phyloP scores from a whole-genome alignment of 1,139 yeast genomes.

The Meyerozyma carpophila region DNA sequence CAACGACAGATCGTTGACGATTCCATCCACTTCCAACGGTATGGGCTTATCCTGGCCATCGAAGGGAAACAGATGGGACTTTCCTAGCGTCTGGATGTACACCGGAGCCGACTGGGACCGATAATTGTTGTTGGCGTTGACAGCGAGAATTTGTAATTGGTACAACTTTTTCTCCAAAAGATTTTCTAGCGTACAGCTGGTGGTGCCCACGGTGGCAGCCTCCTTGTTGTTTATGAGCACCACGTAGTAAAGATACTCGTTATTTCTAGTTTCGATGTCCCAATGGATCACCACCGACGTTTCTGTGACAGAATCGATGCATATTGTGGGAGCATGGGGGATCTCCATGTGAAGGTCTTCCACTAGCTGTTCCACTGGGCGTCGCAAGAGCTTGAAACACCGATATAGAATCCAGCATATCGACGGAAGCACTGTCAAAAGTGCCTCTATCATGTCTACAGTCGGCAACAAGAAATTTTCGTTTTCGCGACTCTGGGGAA shows the following conservation, averaged over 20 bases:
- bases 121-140: conserved; percentile 33
- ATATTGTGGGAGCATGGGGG: conserved; percentile 37
- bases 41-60: not conserved
- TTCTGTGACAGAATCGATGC: conserved; percentile 32
- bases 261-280: conserved; percentile 31
- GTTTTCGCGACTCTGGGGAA: conserved; percentile 1
- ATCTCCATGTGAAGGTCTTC: conserved; percentile 36
- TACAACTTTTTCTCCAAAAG: conserved; percentile 25
- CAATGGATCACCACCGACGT: conserved; percentile 35
- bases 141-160: conserved; percentile 35
- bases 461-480: not conserved
- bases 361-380: conserved; percentile 34
- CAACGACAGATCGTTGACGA: conserved; percentile 4
- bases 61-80: not conserved
- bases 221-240: conserved; percentile 33
- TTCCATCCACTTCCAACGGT: not conserved
- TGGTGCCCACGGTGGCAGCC: conserved; percentile 33
- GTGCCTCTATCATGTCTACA: conserved; percentile 30
- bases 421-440: conserved; percentile 40
- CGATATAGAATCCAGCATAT: conserved; percentile 39
- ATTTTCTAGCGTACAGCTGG: conserved; percentile 33
- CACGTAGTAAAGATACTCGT: conserved; percentile 32
- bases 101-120: conserved; percentile 32
- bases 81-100: conserved; percentile 13
- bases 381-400: conserved; percentile 28